Conservation (phyloP, 164 flowering plant genomes). For the Protea cynaroides region DNA sequence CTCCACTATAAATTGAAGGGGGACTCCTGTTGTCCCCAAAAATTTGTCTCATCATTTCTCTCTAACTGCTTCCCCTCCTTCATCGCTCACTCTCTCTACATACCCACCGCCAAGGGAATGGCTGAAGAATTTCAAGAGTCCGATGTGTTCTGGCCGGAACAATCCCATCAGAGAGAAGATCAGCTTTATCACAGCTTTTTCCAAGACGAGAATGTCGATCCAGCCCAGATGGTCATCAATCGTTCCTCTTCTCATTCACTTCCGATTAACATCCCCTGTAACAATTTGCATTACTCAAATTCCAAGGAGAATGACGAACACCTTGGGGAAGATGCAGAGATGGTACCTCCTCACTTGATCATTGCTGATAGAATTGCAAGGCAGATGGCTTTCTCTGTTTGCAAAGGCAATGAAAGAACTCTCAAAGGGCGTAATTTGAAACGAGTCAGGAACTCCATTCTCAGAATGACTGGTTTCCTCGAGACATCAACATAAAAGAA, state of each 20-base stretch:
- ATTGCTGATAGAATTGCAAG: background rate
- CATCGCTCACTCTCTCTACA: background rate
- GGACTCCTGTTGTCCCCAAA: no score
- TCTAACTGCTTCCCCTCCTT: no score
- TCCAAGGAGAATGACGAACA: background rate
- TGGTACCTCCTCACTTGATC: constrained; percentile 12
- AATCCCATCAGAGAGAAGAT: no score
- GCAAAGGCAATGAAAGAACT: constrained; percentile 54
- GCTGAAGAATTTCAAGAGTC: constrained; percentile 6
- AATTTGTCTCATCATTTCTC: no score
- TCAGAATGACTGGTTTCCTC: constrained; percentile 17
- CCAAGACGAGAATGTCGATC: background rate
- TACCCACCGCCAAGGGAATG: background rate
- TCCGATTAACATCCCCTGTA: background rate
- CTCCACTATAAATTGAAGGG: no score
- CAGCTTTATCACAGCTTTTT: background rate
- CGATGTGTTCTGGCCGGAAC: constrained; percentile 3
- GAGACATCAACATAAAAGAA: background rate
- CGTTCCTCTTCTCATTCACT: no score
- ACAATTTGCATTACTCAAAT: background rate
- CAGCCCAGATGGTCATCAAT: no score
- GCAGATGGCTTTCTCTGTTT: constrained; percentile 59
- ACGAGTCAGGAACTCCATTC: constrained; percentile 17
- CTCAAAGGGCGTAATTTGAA: constrained; percentile 24
- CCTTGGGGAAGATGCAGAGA: no score